Evolutionary conservation across 1,284 basidiomycete species (phyloP), one percentile per base, ranked within the genome.

Genomic region (Exobasidium cylindrosporum): DNA sequence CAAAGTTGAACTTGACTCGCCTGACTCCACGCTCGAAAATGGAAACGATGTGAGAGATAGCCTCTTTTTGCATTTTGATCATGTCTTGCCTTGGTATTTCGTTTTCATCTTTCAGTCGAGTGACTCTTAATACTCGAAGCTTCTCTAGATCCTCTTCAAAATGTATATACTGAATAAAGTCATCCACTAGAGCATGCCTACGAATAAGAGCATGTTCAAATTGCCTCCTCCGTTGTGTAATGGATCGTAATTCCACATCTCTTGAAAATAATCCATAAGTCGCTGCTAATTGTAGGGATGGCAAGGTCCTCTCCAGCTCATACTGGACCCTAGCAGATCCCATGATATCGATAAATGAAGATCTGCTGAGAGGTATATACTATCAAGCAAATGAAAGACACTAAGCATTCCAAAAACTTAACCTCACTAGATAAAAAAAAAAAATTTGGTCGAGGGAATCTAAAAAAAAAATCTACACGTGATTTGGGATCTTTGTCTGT

Each of bases 301-400:
- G 87, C 85, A 96, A 89, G 86, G 94, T 94, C 83, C 92, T 88
- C 87, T 96, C 93, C 80, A 95, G 90, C 82, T 94, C 88, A 74
- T 90, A 95, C 72, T 95, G 90, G 0, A 96, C 92, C 68, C 92
- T 86, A 13, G 43, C 43, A n/a, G 46, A 30, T 7, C 43, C 57
- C 84, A 58, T 58, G 35, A 40, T 40, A 17, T 7, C 35, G 35
- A 40, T 17, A n/a, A n/a, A n/a, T n/a, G n/a, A n/a, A n/a, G n/a
- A n/a, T n/a, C n/a, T n/a, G n/a, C n/a, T n/a, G n/a, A n/a, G n/a
- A n/a, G n/a, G n/a, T n/a, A n/a, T n/a, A n/a, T n/a, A n/a, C n/a
- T n/a, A n/a, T n/a, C n/a, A n/a, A n/a, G n/a, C n/a, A n/a, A n/a
- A n/a, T n/a, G n/a, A n/a, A n/a, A n/a, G n/a, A n/a, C n/a, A n/a